Percentiles rank a stretch among this genome's conserved stretches.
Evolutionary conservation across 148 eudicot genomes (phyloP).

Genomic region (Salicornia ramosissima): DNA sequence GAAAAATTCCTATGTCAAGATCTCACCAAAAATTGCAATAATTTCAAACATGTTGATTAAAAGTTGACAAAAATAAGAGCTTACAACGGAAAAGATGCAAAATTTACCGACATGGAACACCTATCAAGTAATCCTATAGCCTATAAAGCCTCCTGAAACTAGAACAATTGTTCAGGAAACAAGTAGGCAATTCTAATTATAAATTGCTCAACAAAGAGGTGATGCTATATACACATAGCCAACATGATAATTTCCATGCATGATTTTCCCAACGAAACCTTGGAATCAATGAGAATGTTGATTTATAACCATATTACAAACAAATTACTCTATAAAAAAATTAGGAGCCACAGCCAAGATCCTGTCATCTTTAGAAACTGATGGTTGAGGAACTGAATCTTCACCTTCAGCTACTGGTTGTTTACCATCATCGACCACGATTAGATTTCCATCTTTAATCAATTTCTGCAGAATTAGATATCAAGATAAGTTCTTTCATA

Average conservation of each 20-base stretch:
- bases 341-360: slow-evolving; percentile 92
- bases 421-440: slow-evolving; percentile 79
- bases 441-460: slow-evolving; percentile 79
- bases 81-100: too few species aligned
- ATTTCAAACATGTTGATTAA: too few species aligned
- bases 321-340: slow-evolving; percentile 55
- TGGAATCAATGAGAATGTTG: not conserved
- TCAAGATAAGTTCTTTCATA: not conserved
- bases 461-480: slow-evolving; percentile 54
- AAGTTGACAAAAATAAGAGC: too few species aligned
- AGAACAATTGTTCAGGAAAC: not conserved
- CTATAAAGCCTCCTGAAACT: not conserved
- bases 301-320: not conserved
- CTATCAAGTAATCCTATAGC: too few species aligned
- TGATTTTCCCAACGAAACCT: not conserved
- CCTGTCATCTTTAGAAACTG: slow-evolving; percentile 65
- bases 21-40: too few species aligned
- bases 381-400: slow-evolving; percentile 37
- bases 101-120: too few species aligned
- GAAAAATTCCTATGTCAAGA: too few species aligned
- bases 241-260: not conserved
- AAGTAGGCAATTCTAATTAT: not conserved
- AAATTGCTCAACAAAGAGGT: slow-evolving; percentile 8
- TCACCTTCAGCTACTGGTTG: slow-evolving; percentile 42
- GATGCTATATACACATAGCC: slow-evolving; percentile 12